phyloP scores from a whole-genome alignment of 768 basidiomycete species.

The Mycena venus region DNA sequence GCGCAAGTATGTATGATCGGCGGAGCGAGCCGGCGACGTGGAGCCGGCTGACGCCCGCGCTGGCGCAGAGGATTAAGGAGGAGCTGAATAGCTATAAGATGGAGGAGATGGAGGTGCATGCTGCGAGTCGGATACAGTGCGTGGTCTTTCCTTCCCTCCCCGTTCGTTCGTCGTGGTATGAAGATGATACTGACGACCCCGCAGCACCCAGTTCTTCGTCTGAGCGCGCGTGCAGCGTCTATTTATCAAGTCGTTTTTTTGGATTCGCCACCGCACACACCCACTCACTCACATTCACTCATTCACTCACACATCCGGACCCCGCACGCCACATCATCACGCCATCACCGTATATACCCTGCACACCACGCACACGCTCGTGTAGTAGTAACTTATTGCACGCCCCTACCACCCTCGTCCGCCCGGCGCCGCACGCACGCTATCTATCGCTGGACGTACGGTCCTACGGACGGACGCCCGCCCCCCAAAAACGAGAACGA shows the following conservation, averaged over 20 bases:
- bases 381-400: slow-evolving; percentile 33
- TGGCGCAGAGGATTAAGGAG: slow-evolving; percentile 98
- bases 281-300: slow-evolving; percentile 24
- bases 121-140: slow-evolving; percentile 90
- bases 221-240: slow-evolving; percentile 51
- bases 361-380: slow-evolving; percentile 5
- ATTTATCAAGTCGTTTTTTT: slow-evolving; percentile 39
- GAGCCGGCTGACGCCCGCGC: slow-evolving; percentile 93
- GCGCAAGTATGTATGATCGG: slow-evolving; percentile 90
- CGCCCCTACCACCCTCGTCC: not conserved
- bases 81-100: slow-evolving; percentile 99
- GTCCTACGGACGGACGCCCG: not conserved
- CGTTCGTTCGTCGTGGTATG: slow-evolving; percentile 6
- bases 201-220: slow-evolving; percentile 91
- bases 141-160: slow-evolving; percentile 47
- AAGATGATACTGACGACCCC: slow-evolving; percentile 5
- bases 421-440: not conserved
- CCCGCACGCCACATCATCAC: not conserved
- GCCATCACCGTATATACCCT: not conserved
- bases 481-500: not conserved
- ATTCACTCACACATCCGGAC: not conserved
- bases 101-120: slow-evolving; percentile 99
- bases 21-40: slow-evolving; percentile 97
- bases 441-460: not conserved
- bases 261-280: slow-evolving; percentile 40